Conservation (phyloP, 805 yeast genomes). For the Tetrapisispora pingtungensis region DNA sequence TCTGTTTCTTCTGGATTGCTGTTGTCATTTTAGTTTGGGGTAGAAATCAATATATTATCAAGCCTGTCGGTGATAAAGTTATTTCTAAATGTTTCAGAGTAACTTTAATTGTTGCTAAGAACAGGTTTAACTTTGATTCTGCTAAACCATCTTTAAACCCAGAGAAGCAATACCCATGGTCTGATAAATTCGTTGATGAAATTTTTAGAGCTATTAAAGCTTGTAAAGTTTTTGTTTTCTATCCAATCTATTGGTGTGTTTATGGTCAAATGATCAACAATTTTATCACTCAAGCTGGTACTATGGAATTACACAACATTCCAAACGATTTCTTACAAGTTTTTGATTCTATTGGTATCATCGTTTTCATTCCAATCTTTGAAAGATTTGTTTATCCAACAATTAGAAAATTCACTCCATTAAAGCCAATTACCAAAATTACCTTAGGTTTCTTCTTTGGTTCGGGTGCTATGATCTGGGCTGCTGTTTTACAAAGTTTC, state of each 20-base stretch:
- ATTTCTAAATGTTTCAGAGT: conserved; percentile 44
- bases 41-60: conserved; percentile 43
- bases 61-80: conserved; percentile 53
- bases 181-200: conserved; percentile 65
- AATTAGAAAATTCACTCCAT: conserved; percentile 39
- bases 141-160: conserved; percentile 52
- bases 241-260: conserved; percentile 65
- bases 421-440: conserved; percentile 66
- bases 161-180: conserved; percentile 44
- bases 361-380: conserved; percentile 66
- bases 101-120: conserved; percentile 35
- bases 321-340: conserved; percentile 75
- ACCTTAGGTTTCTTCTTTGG: conserved; percentile 60
- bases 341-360: conserved; percentile 65
- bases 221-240: conserved; percentile 62
- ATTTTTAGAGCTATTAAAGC: conserved; percentile 55
- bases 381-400: conserved; percentile 50
- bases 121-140: conserved; percentile 40
- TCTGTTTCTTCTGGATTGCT: conserved; percentile 56
- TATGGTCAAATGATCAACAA: conserved; percentile 66
- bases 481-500: conserved; percentile 63
- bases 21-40: conserved; percentile 44
- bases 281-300: conserved; percentile 64
- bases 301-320: conserved; percentile 63
- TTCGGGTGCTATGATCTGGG: conserved; percentile 57